phyloP scores from a whole-genome alignment of 768 basidiomycete species.

The Austroboletus eburneus region DNA sequence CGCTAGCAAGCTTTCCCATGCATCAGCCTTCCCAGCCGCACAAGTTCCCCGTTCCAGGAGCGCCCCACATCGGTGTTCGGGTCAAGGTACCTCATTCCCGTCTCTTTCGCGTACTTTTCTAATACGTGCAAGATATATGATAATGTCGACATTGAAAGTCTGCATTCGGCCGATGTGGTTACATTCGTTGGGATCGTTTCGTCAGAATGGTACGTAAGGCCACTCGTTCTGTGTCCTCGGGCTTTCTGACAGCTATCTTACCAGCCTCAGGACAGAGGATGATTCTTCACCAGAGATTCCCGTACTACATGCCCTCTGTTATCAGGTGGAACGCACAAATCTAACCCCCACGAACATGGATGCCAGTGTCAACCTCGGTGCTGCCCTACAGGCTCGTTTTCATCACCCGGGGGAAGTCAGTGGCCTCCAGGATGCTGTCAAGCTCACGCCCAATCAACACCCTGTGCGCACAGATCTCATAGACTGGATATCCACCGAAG shows the following conservation, averaged over 20 bases:
- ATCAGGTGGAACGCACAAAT: slow-evolving; percentile 4
- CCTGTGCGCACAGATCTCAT: slow-evolving; percentile 57
- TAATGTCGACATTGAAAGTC: slow-evolving; percentile 34
- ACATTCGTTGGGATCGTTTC: slow-evolving; percentile 75
- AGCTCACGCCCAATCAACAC: too few species aligned
- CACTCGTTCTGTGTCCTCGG: not conserved
- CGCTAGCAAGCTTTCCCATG: slow-evolving; percentile 22
- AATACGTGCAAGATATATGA: slow-evolving; percentile 53
- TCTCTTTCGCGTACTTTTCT: not conserved
- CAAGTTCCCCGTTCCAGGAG: slow-evolving; percentile 59
- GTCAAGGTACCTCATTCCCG: slow-evolving; percentile 49
- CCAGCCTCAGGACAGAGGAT: slow-evolving; percentile 38
- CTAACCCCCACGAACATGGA: slow-evolving; percentile 6
- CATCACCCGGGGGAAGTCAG: too few species aligned
- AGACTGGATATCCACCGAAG: slow-evolving; percentile 68
- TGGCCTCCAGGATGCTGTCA: too few species aligned
- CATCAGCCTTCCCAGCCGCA: slow-evolving; percentile 38
- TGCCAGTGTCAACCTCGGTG: too few species aligned
- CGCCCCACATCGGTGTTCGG: slow-evolving; percentile 63
- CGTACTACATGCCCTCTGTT: slow-evolving; percentile 67
- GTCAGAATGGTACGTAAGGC: slow-evolving; percentile 55
- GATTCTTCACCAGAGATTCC: slow-evolving; percentile 42
- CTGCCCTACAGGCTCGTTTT: too few species aligned
- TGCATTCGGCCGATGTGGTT: slow-evolving; percentile 59
- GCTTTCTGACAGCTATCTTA: slow-evolving; percentile 18